phyloP scores from a whole-genome alignment of 805 yeast species.

The Candida nonsorbophila region DNA sequence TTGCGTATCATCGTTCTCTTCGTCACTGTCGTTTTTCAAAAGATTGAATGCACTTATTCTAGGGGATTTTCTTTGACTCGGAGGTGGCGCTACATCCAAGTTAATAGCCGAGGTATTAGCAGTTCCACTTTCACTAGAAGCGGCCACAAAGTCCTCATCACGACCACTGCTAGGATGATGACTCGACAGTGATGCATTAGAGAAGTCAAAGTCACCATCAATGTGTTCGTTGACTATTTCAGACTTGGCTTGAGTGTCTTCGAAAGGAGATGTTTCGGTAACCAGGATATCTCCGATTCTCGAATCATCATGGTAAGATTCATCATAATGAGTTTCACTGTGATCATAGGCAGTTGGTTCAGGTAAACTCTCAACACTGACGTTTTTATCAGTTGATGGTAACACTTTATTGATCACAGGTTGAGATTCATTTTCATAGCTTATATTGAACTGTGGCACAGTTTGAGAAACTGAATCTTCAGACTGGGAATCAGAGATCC shows the following conservation, averaged over 20 bases:
- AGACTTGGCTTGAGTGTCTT: background rate
- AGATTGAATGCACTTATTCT: conserved; percentile 34
- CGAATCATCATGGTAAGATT: background rate
- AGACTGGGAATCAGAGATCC: background rate
- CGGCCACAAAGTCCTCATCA: too few relatives aligned
- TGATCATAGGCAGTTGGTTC: background rate
- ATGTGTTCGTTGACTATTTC: conserved; percentile 8
- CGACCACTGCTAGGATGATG: too few relatives aligned
- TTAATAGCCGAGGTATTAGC: conserved; percentile 11
- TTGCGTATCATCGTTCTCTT: conserved; percentile 32
- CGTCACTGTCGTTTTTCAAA: conserved; percentile 34
- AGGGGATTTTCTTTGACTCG: conserved; percentile 19
- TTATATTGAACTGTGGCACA: conserved; percentile 9
- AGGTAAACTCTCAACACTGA: background rate
- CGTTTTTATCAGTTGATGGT: background rate
- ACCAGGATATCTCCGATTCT: background rate
- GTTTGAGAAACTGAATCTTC: conserved; percentile 1
- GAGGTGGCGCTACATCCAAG: conserved; percentile 4
- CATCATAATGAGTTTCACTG: too few relatives aligned
- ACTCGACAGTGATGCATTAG: conserved; percentile 6
- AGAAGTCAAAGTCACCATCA: conserved; percentile 26
- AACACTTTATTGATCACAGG: conserved; percentile 4
- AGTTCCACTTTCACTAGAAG: conserved; percentile 9
- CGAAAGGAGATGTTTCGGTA: background rate
- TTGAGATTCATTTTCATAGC: conserved; percentile 28